Percentiles rank a stretch among this genome's conserved stretches.
These are phyloP conservation scores for Chlamydomonas schloesseri DNA, from an alignment of 139 green algal genomes.

Conservation along the genomic window DNA sequence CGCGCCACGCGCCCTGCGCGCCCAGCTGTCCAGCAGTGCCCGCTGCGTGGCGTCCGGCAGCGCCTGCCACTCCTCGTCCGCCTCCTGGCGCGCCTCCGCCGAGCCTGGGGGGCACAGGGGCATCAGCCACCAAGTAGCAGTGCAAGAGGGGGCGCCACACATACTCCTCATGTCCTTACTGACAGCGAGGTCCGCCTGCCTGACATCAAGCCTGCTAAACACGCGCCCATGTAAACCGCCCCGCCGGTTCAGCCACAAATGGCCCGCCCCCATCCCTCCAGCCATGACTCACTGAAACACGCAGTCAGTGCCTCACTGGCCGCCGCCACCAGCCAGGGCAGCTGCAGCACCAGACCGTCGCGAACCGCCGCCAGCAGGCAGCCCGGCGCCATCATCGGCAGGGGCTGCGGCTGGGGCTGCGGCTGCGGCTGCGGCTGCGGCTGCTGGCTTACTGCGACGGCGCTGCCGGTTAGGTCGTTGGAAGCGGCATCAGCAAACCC, in stretches of 20 bases:
- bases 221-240: too few relatives aligned
- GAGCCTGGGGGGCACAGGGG: neutral
- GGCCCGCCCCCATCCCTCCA: too few relatives aligned
- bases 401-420: neutral
- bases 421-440: neutral
- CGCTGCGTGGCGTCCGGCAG: constrained; percentile 13
- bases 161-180: too few relatives aligned
- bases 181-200: too few relatives aligned
- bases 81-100: neutral
- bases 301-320: neutral
- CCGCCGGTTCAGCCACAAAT: too few relatives aligned
- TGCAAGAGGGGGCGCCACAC: too few relatives aligned
- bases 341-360: constrained; percentile 4
- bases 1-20: neutral
- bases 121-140: too few relatives aligned
- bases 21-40: constrained; percentile 2
- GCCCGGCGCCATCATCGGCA: neutral
- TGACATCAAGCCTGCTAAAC: too few relatives aligned
- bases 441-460: too few relatives aligned
- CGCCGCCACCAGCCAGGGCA: constrained; percentile 8
- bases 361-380: neutral
- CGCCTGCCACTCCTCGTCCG: neutral
- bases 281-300: neutral
- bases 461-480: too few relatives aligned
- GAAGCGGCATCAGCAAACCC: too few relatives aligned